Evolutionary conservation across 768 basidiomycete species (phyloP).

Genomic region (Serendipita sp.): DNA sequence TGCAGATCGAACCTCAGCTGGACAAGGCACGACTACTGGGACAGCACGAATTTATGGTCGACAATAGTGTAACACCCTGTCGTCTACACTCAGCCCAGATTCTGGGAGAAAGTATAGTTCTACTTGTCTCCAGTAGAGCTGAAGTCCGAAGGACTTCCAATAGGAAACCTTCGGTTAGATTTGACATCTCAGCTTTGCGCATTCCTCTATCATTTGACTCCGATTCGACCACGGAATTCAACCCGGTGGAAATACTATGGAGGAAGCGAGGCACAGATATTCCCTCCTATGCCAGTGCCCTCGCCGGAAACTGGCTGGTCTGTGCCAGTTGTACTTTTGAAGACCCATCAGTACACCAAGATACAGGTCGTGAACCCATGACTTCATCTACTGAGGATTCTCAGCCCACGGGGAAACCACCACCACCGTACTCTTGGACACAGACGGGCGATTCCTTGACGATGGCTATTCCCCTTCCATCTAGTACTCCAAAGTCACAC

Average conservation of each 20-base stretch:
- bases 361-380: background rate
- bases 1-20: conserved; percentile 20
- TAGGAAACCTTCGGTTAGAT: background rate
- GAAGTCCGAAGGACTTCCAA: background rate
- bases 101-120: background rate
- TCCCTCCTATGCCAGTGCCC: conserved; percentile 32
- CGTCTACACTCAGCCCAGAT: background rate
- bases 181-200: conserved; percentile 5
- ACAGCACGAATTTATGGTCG: conserved; percentile 27
- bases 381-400: background rate
- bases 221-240: background rate
- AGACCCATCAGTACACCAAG: background rate
- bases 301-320: background rate
- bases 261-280: conserved; percentile 51
- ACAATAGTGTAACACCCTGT: conserved; percentile 20
- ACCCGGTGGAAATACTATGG: conserved; percentile 43
- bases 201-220: background rate
- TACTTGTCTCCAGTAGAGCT: background rate
- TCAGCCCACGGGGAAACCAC: conserved; percentile 21
- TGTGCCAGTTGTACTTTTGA: background rate
- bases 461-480: conserved; percentile 68
- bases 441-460: conserved; percentile 75
- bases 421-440: conserved; percentile 83
- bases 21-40: conserved; percentile 17
- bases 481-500: conserved; percentile 39